Evolutionary conservation across 1,284 basidiomycete species (phyloP), one percentile per base, ranked within the genome.

Genomic region (Sporisorium scitamineum): DNA sequence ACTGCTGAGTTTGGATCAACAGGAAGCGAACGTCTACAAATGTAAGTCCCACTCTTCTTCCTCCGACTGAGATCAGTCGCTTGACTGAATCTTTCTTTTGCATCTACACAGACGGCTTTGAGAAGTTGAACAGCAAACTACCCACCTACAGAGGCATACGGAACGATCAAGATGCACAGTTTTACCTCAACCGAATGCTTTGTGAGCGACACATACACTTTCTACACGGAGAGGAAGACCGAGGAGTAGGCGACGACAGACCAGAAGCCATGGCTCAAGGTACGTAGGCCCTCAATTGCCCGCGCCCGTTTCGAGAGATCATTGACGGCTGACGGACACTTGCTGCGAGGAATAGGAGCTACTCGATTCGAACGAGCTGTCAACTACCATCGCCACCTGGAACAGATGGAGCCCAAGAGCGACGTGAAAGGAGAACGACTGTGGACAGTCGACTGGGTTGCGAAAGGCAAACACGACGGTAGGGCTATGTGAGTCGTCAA

Each of bases 21-120:
- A 78, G 60, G 62, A 51, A 1, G 63, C 61, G 44, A 72, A 79
- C 52, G 57, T 64, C n/a, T 79, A 79, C 70, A 79, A 79, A 34
- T 79, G 75, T 77, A 54, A 57, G 74, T 44, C 9, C 5, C 7
- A 27, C 9, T 14, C 51, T 13, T 13, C 32, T 20, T n/a, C 5
- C 13, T 8, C 20, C 16, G n/a, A 10, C n/a, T 22, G 8, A 10
- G 22, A 8, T 6, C 14, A 16, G 34, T 10, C 16, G 10, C 14
- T 55, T n/a, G 11, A 47, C 54, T 56, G 32, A 48, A 5, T 11
- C 6, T n/a, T 29, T n/a, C 20, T 18, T 22, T 9, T 24, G 14
- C 7, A 11, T 13, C 9, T 11, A 10, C 32, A 31, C 20, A 76
- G 76, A 75, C 48, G 70, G 70, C 50, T 62, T 70, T 14, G 63